Evolutionary conservation across 2,329 filamentous ascomycete genomes (phyloP), one percentile per base, ranked within the genome.

Genomic region (Penicillium crustosum): DNA sequence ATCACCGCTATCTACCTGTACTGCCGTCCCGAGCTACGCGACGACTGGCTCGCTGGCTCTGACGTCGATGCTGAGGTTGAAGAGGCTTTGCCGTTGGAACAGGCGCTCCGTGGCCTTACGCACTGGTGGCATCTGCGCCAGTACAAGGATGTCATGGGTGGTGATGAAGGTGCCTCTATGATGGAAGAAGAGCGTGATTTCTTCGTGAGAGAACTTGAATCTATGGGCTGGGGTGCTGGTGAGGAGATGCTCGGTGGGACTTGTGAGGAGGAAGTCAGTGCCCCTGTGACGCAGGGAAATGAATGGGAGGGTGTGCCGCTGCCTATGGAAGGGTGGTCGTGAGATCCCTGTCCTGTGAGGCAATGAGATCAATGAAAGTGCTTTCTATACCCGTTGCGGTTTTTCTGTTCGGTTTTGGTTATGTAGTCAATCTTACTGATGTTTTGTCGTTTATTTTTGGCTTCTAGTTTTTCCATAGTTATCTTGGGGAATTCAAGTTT

Each of bases 1-100:
- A 99, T 99, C 71, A 99, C 94, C 0, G 92, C 93, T 4, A 91
- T 99, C 1, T 99, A 97, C 75, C 81, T 99, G 49, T 91, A 96
- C 77, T 96, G 93, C 70, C 84, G 92, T 8, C 93, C 93, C 0
- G 93, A 97, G 73, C 82, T 99, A 45, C 84, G 93, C 31, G 94
- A 99, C 70, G 94, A 97, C 76, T 97, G 94, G 93, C 82, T 97
- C 1, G 75, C 90, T 0, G 93, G 93, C 6, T 89, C 89, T 59
- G 93, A 97, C 71, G 87, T 97, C 1, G 94, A 99, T 68, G 90
- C 89, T 0, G 93, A 96, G 66, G 92, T 97, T 1, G 94, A 97
- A 70, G 91, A 96, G 71, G 91, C 93, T 15, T 79, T 97, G 66
- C 93, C 93, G 2, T 81, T 97, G 8, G 94, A 99, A 76, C 93